Evolutionary conservation across 495 filamentous ascomycete genomes (phyloP).

Genomic region (Cairneyella variabilis): DNA sequence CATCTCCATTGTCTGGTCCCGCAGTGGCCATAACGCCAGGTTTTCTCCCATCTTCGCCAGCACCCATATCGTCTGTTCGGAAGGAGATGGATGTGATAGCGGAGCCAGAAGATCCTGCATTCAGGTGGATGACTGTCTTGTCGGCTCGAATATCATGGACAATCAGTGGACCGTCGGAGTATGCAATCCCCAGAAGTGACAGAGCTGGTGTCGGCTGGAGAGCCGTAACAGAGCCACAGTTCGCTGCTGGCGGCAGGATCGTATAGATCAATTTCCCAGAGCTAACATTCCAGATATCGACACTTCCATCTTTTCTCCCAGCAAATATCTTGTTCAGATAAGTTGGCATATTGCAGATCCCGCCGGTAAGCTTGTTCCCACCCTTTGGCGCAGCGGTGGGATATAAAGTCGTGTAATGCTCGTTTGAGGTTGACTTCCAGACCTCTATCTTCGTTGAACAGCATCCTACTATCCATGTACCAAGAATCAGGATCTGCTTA

Average conservation of each 20-base stretch:
- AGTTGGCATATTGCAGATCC: slow-evolving; percentile 80
- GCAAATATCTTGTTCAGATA: slow-evolving; percentile 94
- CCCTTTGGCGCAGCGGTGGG: slow-evolving; percentile 41
- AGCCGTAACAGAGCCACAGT: slow-evolving; percentile 72
- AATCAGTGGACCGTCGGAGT: slow-evolving; percentile 69
- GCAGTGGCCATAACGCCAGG: slow-evolving; percentile 85
- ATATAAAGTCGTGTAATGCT: slow-evolving; percentile 83
- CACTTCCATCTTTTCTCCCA: slow-evolving; percentile 77
- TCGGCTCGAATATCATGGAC: slow-evolving; percentile 80
- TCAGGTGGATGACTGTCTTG: slow-evolving; percentile 61
- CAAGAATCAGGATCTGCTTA: slow-evolving; percentile 74
- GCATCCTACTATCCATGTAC: slow-evolving; percentile 86
- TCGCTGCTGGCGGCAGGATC: slow-evolving; percentile 62
- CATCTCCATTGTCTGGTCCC: slow-evolving; percentile 67
- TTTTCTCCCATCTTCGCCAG: slow-evolving; percentile 77
- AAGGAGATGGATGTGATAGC: slow-evolving; percentile 82
- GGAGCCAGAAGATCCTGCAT: slow-evolving; percentile 50
- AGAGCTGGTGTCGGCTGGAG: slow-evolving; percentile 78
- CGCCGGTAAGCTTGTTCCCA: slow-evolving; percentile 61
- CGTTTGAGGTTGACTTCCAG: slow-evolving; percentile 79
- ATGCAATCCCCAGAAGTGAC: slow-evolving; percentile 83
- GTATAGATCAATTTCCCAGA: slow-evolving; percentile 86
- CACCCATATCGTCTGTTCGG: slow-evolving; percentile 84
- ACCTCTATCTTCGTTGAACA: slow-evolving; percentile 73
- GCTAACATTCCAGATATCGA: slow-evolving; percentile 96